Evolutionary conservation across 495 filamentous ascomycete genomes (phyloP), one percentile per base, ranked within the genome.

Genomic region (Cetradonia linearis): DNA sequence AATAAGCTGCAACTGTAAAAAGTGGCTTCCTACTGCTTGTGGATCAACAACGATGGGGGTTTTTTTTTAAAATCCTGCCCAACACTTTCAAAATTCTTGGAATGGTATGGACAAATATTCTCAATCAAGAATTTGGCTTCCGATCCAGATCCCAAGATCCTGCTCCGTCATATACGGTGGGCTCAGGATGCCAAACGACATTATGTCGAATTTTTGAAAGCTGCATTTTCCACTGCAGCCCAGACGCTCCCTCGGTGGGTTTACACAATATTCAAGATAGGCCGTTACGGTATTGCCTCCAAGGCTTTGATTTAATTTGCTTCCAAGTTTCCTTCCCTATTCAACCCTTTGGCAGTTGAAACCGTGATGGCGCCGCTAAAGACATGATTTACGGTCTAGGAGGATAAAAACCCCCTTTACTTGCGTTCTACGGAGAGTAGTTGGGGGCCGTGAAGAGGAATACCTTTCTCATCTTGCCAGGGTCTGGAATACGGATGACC

Each of bases 251-350:
- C 66, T 48, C 49, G 61, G 20, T 65, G 63, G 66, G 37, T 65
- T 49, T 18, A 16, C 25, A 56, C 27, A 13, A 54, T 61, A 36
- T 59, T 67, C 55, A 67, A 67, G 55, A 56, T 67, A 31, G 63
- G 60, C 33, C 63, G 66, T 14, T 67, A 67, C 52, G 44, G 56
- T n/a, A 54, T 66, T 55, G 66, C 66, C 33, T 50, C 66, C 0
- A 67, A 34, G 48, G 63, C 63, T 5, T 38, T 67, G n/a, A 42
- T 63, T 2, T 49, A 58, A 57, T 33, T 59, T 27, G 63, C 42
- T 46, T 46, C 42, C 7, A 20, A 46, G 42, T n/a, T 46, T 20
- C 42, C 42, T 46, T 16, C 42, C 23, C 42, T 46, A 3, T 20
- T 46, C 42, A 46, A 46, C 42, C 42, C 42, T 6, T n/a, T 46